Base-by-base conservation (phyloP, 1,284 basidiomycete species). In the Filobasidium uniguttulatum region DNA sequence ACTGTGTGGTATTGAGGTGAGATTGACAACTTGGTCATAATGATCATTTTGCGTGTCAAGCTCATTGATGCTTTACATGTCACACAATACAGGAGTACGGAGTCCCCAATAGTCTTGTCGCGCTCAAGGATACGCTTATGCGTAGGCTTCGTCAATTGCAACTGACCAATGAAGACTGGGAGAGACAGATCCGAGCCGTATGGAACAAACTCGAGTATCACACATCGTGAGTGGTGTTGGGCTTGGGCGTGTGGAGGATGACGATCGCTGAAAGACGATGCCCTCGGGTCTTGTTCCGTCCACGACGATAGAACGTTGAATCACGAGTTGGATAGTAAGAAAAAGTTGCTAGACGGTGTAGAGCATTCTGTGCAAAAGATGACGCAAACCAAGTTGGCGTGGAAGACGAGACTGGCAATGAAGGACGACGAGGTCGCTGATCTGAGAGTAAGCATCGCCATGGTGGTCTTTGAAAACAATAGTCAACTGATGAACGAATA, bases 301-400 rank as follows among this genome's bases (percentile, higher is more conserved):
- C n/a, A n/a, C n/a, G n/a, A n/a, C 20, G 5, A 37, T 58, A 77
- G 71, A 19, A 78, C 84, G 12, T 79, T 98, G 72, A 81, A 83
- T 63, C 83, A 83, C 59, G 86, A 91, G 62, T 77, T 96, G 35
- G 93, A 97, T 55, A 69, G 75, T 40, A 80, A 88, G 53, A 90
- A 89, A 84, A 82, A 81, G 56, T 86, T 93, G 65, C 77, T 98
- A 50, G 93, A 98, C 70, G 85, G 83, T 62, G 91, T 97, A 60
- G 93, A 98, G 68, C 71, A 74, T 12, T 82, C 85, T 45, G 76
- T 97, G 50, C 93, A 87, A 74, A 77, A 78, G 19, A 81, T 87
- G 53, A 80, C 82, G 1, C 84, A 93, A 51, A 79, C 80, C 23
- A 90, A 91, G 65, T 72, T 77, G n/a, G 74, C 79, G 28, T 96